These are phyloP conservation scores for Heliamphora pulchella DNA, from an alignment of 179 eudicot species.

Conservation along the genomic window DNA sequence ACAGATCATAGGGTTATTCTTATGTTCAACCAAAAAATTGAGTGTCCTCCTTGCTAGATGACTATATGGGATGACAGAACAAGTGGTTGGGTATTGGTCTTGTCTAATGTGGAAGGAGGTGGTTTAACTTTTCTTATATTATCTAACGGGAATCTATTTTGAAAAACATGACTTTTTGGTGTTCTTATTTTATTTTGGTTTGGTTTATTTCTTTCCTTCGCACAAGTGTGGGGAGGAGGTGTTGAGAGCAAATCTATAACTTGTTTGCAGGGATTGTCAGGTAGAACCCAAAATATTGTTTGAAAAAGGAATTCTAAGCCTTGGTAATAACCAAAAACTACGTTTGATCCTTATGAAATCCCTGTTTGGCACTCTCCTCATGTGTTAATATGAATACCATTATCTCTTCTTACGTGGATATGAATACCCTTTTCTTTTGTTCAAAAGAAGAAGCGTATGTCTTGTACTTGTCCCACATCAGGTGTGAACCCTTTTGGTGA, in stretches of 20 bases:
- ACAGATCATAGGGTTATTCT: background rate
- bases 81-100: no score
- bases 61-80: no score
- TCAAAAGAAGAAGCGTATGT: background rate
- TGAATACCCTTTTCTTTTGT: background rate
- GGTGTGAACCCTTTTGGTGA: background rate
- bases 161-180: background rate
- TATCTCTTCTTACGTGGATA: background rate
- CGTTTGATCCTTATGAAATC: no score
- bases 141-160: background rate
- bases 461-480: background rate
- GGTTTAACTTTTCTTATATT: background rate
- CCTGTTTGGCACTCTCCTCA: no score
- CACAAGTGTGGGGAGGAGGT: background rate
- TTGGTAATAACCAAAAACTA: no score
- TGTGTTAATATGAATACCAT: background rate
- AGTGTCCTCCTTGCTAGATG: no score
- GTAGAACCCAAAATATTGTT: background rate
- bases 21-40: background rate
- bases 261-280: background rate
- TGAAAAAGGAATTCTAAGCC: no score
- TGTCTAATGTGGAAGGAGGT: no score
- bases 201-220: background rate
- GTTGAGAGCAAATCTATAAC: background rate
- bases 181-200: conserved; percentile 4